Evolutionary conservation across 495 filamentous ascomycete species (phyloP).

Genomic region (Patellaria atrata): DNA sequence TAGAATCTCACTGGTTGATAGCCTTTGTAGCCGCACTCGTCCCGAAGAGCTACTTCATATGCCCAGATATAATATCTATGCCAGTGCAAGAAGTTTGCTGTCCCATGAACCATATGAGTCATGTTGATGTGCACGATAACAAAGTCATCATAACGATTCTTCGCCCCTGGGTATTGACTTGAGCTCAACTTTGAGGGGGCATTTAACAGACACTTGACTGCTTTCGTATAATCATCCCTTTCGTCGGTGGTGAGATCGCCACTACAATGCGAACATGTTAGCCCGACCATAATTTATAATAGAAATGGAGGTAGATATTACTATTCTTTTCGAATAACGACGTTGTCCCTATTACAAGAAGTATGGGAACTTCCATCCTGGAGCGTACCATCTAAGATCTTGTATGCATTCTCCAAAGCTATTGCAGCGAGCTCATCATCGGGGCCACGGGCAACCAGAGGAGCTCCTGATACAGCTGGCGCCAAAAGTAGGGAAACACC

Average conservation of each 20-base stretch:
- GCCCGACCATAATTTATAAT: too few relatives aligned
- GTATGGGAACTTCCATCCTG: slow-evolving; percentile 10
- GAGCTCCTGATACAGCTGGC: too few relatives aligned
- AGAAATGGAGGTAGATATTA: too few relatives aligned
- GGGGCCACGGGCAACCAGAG: too few relatives aligned
- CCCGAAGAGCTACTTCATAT: slow-evolving; percentile 16
- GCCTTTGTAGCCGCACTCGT: slow-evolving; percentile 16
- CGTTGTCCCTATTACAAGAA: slow-evolving; percentile 9
- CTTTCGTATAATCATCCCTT: slow-evolving; percentile 14
- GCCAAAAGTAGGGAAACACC: too few relatives aligned
- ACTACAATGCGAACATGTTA: slow-evolving; percentile 3
- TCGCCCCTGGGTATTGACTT: slow-evolving; percentile 14
- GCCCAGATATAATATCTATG: slow-evolving; percentile 18
- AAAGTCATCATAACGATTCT: slow-evolving; percentile 17
- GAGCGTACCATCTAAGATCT: slow-evolving; percentile 13
- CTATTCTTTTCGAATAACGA: slow-evolving; percentile 17
- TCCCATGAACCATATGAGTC: slow-evolving; percentile 14
- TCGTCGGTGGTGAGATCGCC: slow-evolving; percentile 16
- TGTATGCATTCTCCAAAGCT: slow-evolving; percentile 11
- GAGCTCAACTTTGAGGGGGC: slow-evolving; percentile 12
- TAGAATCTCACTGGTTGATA: slow-evolving; percentile 6
- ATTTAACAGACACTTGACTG: slow-evolving; percentile 13
- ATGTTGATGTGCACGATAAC: slow-evolving; percentile 16
- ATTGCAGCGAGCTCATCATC: too few relatives aligned
- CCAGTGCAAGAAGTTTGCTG: slow-evolving; percentile 18